These are phyloP conservation scores for Hemileccinum impolitum DNA, from an alignment of 768 basidiomycete species.

Conservation along the genomic window DNA sequence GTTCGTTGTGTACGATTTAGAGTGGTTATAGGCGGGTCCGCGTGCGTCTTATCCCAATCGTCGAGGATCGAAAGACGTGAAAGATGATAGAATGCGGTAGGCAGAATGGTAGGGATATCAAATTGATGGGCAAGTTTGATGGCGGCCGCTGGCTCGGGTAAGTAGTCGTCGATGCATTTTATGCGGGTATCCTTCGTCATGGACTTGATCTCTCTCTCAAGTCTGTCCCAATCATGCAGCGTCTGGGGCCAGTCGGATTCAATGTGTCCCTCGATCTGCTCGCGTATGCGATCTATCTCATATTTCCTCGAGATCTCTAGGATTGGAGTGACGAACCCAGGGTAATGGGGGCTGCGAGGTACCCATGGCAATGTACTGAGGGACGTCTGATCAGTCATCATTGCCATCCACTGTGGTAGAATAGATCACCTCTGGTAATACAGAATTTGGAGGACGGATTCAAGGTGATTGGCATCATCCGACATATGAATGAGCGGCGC, in stretches of 20 bases:
- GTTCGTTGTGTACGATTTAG: constrained; percentile 8
- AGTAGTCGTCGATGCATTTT: constrained; percentile 1
- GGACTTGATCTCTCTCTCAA: not conserved
- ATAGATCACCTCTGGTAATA: constrained; percentile 11
- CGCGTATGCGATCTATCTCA: constrained; percentile 7
- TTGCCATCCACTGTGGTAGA: not conserved
- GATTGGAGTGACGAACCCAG: constrained; percentile 1
- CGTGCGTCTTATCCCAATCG: constrained; percentile 14
- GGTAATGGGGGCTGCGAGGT: constrained; percentile 3
- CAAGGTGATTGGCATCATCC: constrained; percentile 10
- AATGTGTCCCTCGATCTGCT: constrained; percentile 1
- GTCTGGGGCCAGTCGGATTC: constrained; percentile 14
- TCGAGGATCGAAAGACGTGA: constrained; percentile 25
- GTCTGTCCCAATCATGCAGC: constrained; percentile 10
- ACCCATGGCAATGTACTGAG: constrained; percentile 3
- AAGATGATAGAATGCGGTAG: constrained; percentile 49
- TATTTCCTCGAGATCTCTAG: constrained; percentile 11
- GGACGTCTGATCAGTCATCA: not conserved
- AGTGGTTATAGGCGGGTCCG: not conserved
- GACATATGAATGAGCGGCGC: constrained; percentile 5
- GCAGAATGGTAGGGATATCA: constrained; percentile 39
- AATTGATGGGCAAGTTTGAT: constrained; percentile 43
- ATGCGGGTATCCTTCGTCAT: not conserved
- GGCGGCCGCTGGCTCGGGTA: constrained; percentile 27
- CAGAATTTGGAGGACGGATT: constrained; percentile 4